Conservation (phyloP, 257 asterid species). For the Coffea eugenioides region DNA sequence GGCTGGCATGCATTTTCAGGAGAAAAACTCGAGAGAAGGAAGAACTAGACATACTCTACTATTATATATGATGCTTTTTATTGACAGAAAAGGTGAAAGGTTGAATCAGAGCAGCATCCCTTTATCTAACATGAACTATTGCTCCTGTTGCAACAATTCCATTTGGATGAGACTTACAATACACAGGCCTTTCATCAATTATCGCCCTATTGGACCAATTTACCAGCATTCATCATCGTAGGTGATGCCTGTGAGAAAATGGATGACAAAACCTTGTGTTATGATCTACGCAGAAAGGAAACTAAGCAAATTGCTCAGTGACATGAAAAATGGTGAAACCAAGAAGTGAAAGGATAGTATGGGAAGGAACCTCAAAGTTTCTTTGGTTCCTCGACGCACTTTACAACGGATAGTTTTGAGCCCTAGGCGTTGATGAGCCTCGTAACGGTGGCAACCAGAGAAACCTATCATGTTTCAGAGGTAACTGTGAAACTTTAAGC, state of each 20-base stretch:
- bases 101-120: background rate
- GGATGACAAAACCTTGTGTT: background rate
- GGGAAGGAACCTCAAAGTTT: conserved; percentile 62
- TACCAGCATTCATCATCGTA: conserved; percentile 20
- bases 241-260: conserved; percentile 63
- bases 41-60: too few species aligned
- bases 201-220: background rate
- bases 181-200: background rate
- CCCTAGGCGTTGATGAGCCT: conserved; percentile 92
- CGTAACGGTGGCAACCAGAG: conserved; percentile 94
- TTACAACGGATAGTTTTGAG: conserved; percentile 89
- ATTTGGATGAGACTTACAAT: background rate
- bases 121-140: background rate
- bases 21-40: too few species aligned
- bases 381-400: conserved; percentile 94
- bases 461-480: conserved; percentile 50
- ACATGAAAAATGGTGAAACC: background rate
- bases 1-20: too few species aligned
- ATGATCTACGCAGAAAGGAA: background rate
- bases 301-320: background rate
- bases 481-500: background rate
- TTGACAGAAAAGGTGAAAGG: background rate
- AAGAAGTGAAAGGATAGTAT: background rate
- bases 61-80: background rate
- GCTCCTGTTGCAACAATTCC: background rate